A percentile compares a stretch with the other conserved stretches of the same genome.
phyloP scores from a whole-genome alignment of 2,329 filamentous ascomycete genomes.

The Monosporascus sp. region DNA sequence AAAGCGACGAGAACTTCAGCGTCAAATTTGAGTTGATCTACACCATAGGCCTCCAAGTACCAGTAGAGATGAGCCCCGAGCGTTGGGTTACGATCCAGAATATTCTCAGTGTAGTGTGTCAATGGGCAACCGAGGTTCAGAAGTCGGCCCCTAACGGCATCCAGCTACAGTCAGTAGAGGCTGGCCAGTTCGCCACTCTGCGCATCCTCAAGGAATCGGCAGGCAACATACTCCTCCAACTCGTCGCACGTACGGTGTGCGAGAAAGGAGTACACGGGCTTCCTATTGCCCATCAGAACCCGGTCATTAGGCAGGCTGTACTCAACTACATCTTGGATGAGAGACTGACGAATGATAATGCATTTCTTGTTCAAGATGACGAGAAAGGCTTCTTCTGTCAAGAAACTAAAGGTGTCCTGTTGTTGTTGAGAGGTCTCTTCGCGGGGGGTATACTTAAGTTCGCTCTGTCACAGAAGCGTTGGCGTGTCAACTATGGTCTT shows the following conservation, averaged over 20 bases:
- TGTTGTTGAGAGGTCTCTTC: conserved; percentile 52
- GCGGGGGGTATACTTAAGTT: conserved; percentile 50
- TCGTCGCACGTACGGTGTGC: conserved; percentile 37
- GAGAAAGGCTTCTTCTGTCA: conserved; percentile 31
- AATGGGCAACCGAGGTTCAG: conserved; percentile 25
- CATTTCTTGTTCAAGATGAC: conserved; percentile 30
- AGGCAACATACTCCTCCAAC: conserved; percentile 21
- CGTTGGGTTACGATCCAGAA: conserved; percentile 54
- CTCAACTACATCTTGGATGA: conserved; percentile 38
- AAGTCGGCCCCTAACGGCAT: conserved; percentile 31
- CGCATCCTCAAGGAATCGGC: conserved; percentile 38
- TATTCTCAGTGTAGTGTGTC: conserved; percentile 40
- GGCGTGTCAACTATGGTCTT: conserved; percentile 60
- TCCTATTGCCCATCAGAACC: conserved; percentile 33
- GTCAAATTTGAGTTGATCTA: conserved; percentile 59
- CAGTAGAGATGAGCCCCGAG: conserved; percentile 46
- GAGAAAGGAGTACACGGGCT: conserved; percentile 35
- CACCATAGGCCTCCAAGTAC: conserved; percentile 48
- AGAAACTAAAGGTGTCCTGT: conserved; percentile 28
- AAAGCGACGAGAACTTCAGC: conserved; percentile 60
- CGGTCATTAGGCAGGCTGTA: conserved; percentile 25
- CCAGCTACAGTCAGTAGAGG: conserved; percentile 29
- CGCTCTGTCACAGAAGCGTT: conserved; percentile 51
- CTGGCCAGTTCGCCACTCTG: conserved; percentile 41
- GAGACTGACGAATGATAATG: conserved; percentile 22